Base-by-base conservation (phyloP, 495 filamentous ascomycete species). In the Hypoxylon fragiforme region DNA sequence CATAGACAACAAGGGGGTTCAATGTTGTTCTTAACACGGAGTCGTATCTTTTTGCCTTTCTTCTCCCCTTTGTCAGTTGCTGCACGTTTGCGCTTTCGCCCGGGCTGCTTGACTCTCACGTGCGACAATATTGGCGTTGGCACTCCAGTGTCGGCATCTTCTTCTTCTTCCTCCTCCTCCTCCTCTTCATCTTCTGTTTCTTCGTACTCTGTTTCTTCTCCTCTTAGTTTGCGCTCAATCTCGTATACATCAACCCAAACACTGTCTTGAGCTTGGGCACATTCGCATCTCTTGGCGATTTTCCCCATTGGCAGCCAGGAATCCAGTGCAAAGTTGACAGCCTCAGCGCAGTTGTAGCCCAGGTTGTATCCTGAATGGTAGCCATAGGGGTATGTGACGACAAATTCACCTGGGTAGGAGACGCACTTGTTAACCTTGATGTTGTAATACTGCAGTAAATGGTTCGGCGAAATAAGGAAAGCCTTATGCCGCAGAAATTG, bases 311-410 rank as follows among this genome's bases (percentile, higher is more conserved):
- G 82, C 26, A 99, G 71, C 94, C 94, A 99, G 32, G 87, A 83
- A 55, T 96, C 90, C 8, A 92, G 85, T 13, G 92, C 94, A 70
- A 99, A 99, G 69, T 99, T 99, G 70, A 99, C 94, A 1, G 94
- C 96, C 67, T 99, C 94, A 24, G 94, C 94, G 69, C 94, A 99
- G 69, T 99, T 99, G 71, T 99, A 99, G 9, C 95, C 94, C 26
- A 99, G 73, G 58, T 99, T 99, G 69, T 92, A 99, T 7, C 94
- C 94, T 7, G 94, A 99, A 64, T 99, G 94, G 69, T 99, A 99
- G 18, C 94, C 94, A 55, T 97, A 97, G 0, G 94, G 94, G 65
- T 94, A 99, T 0, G 94, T 99, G 51, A 99, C 96, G 49, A 99
- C 91, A 60, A 99, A 99, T 64, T 99, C 94, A 49, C 92, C 91